Base-by-base conservation (phyloP, 345 rosid genomes). In the Lepidium didymum region DNA sequence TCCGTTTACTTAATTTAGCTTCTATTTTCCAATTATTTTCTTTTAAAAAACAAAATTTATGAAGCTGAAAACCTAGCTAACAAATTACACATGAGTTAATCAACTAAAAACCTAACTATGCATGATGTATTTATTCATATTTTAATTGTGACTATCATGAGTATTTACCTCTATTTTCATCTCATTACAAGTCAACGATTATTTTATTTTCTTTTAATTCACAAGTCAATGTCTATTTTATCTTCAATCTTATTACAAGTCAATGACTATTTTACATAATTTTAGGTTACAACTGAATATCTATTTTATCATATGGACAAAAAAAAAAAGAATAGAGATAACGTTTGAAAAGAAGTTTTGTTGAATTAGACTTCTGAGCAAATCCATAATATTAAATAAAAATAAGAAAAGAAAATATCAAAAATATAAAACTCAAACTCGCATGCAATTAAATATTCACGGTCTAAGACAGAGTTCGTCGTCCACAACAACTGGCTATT, bases 381-480 rank as follows among this genome's bases (percentile, higher is more conserved):
- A 61, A 10, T 5, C 53, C 27, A 42, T 42, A 51, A 40, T 29
- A 23, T 49, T 38, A 3, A 23, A 59, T n/a, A 3, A 5, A 38
- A 37, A 15, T 16, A 45, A 40, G 4, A 58, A 50, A 21, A 7
- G 11, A 46, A 56, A 57, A 38, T 33, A 58, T 31, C 18, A 50
- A 51, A 19, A 50, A 51, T 40, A 59, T 10, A 37, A 51, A 44
- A 29, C 33, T 25, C 38, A 62, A 29, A 52, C 14, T 62, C 40
- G 46, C 69, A 62, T 62, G 69, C 75, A 71, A 62, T 71, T 71
- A 62, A 71, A 71, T 71, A 71, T 36, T 54, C 41, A 15, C 41
- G 42, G 10, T 36, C 13, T 15, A 47, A 36, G 64, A 58, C 21
- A 58, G 50, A 31, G 52, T 37, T 69, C 58, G 62, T 67, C 54